Conservation (phyloP, 208 protist genomes). For the Trypanosoma avium region DNA sequence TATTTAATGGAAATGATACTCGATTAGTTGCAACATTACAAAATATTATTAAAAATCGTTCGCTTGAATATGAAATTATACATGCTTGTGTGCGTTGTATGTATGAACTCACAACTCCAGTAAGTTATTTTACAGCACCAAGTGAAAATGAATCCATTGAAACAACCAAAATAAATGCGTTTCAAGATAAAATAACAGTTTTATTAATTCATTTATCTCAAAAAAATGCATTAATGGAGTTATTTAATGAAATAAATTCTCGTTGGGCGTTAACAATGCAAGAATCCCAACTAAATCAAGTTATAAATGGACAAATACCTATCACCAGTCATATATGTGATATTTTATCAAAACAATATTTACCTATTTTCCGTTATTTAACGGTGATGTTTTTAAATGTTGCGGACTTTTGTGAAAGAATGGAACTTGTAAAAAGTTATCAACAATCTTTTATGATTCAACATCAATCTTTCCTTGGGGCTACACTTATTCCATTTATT, state of each 20-base stretch:
- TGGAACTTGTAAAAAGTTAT: constrained; percentile 34
- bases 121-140: constrained; percentile 64
- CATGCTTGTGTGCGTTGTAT: constrained; percentile 73
- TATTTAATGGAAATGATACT: constrained; percentile 55
- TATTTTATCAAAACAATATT: constrained; percentile 39
- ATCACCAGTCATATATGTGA: background rate
- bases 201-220: constrained; percentile 39
- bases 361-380: constrained; percentile 62
- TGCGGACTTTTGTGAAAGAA: constrained; percentile 59
- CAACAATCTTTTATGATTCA: constrained; percentile 37
- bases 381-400: constrained; percentile 72
- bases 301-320: constrained; percentile 11
- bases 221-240: constrained; percentile 33
- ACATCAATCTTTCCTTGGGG: constrained; percentile 53
- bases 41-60: constrained; percentile 40
- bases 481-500: constrained; percentile 61
- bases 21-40: constrained; percentile 52
- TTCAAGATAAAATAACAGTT: constrained; percentile 62
- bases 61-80: constrained; percentile 75
- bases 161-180: constrained; percentile 57
- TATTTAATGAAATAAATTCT: constrained; percentile 54
- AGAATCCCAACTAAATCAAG: constrained; percentile 19
- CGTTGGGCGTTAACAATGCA: constrained; percentile 42
- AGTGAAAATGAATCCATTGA: constrained; percentile 37
- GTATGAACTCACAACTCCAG: constrained; percentile 79